phyloP scores from a whole-genome alignment of 1,284 basidiomycete species.

The Crucibulum parvulum region DNA sequence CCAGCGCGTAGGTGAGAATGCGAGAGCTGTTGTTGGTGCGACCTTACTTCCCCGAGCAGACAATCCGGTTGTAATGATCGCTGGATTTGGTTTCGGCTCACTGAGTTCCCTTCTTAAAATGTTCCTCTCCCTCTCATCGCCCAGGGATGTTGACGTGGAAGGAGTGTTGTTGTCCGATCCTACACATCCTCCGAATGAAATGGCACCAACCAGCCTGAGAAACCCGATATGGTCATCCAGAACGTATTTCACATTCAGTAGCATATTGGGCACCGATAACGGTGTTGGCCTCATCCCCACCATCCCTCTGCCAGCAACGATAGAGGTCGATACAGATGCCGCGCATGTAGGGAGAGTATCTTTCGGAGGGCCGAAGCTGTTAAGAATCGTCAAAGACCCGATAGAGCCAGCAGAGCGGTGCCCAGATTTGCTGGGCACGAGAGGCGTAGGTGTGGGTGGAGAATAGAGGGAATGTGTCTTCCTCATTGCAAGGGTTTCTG shows the following conservation, averaged over 20 bases:
- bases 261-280: no score
- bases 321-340: background rate
- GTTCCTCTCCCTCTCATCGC: conserved; percentile 44
- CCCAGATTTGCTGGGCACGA: background rate
- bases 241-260: no score
- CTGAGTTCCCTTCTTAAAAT: conserved; percentile 13
- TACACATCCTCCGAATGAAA: background rate
- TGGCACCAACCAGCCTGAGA: background rate
- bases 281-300: no score
- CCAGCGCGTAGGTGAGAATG: no score
- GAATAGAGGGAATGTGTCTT: background rate
- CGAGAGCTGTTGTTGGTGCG: no score
- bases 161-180: conserved; percentile 11
- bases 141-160: conserved; percentile 66
- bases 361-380: background rate
- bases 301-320: no score
- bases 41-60: no score
- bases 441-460: background rate
- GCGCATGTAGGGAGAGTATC: background rate
- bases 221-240: background rate
- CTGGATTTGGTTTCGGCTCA: background rate
- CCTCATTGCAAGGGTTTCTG: background rate
- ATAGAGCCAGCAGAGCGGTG: background rate
- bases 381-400: background rate
- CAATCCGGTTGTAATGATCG: background rate